Conservation (phyloP, 1,284 basidiomycete species). For the Moniliophthora roreri region DNA sequence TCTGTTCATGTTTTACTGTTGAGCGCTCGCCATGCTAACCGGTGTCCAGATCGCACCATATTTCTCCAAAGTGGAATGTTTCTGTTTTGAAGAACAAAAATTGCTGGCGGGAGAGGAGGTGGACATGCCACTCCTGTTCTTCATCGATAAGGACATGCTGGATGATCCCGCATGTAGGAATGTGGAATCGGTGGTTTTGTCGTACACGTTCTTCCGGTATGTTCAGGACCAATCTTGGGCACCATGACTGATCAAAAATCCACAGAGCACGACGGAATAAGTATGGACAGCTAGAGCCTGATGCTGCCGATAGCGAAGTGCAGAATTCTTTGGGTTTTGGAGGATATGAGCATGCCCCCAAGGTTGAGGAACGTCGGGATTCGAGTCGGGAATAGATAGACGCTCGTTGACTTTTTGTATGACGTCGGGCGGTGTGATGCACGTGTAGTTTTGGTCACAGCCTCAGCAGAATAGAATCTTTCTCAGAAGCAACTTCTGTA, state of each 20-base stretch:
- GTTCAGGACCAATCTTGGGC: constrained; percentile 19
- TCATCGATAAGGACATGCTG: constrained; percentile 95
- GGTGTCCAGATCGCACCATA: constrained; percentile 86
- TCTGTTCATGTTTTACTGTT: not conserved
- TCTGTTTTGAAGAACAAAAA: constrained; percentile 99
- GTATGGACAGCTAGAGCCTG: constrained; percentile 56
- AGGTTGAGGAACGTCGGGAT: constrained; percentile 3
- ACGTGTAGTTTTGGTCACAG: too few relatives aligned
- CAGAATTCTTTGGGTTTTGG: constrained; percentile 60
- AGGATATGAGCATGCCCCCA: constrained; percentile 36
- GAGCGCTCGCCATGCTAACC: not conserved
- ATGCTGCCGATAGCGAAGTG: constrained; percentile 64
- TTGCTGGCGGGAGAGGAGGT: constrained; percentile 95
- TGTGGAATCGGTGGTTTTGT: constrained; percentile 90
- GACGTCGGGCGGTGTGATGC: too few relatives aligned
- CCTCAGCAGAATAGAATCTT: not conserved
- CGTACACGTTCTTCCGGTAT: constrained; percentile 97
- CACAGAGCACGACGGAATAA: not conserved
- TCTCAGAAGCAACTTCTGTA: not conserved
- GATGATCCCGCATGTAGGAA: constrained; percentile 88
- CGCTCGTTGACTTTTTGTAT: too few relatives aligned
- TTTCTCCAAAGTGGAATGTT: constrained; percentile 99
- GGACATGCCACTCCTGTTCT: constrained; percentile 97
- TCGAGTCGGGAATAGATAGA: too few relatives aligned
- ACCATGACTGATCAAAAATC: not conserved